Evolutionary conservation across 2,329 filamentous ascomycete genomes (phyloP), one percentile per base, ranked within the genome.

Genomic region (Aspergillus sojae): DNA sequence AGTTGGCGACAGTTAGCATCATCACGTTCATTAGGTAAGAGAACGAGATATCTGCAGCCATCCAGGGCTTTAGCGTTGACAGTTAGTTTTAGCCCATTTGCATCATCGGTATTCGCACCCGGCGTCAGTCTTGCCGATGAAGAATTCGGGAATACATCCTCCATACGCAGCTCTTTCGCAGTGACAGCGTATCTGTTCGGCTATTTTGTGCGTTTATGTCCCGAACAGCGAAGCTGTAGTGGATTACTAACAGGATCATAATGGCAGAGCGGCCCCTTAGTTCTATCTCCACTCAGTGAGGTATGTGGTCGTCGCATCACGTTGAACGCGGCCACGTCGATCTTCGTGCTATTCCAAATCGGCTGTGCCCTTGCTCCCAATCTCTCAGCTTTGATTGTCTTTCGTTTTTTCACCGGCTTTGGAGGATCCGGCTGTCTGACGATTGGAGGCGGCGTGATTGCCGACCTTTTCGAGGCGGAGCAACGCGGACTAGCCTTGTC

Each of bases 401-500:
- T 69, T 48, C 59, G 67, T 6, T 62, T 67, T 50, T 52, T 71
- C 1, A 60, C 66, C 2, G 65, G 69, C 2, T 52, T 63, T 11
- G 59, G 60, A 21, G 69, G 66, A 1, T 64, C 62, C 5, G 62
- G 63, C 14, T 61, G 61, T 5, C 26, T 70, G 21, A 61, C 67
- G 1, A 61, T 62, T 23, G 63, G 67, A 0, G 64, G 63, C 19
- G 68, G 67, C 1, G 50, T 65, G 7, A 58, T 71, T 23, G 56
- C 62, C 1, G 69, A 71, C 52, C 62, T 81, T 50, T 71, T 77
- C 36, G 59, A 64, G 1, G 59, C 68, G 6, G 64, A 75, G 50
- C 63, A 72, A 41, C 64, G 74, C 26, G 75, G 74, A 2, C 55
- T 65, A 4, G 70, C 71, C 1, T 72, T 73, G 56, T 67, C 65